Evolutionary conservation across 1,284 basidiomycete species (phyloP).

Genomic region (Heterobasidion irregulare): DNA sequence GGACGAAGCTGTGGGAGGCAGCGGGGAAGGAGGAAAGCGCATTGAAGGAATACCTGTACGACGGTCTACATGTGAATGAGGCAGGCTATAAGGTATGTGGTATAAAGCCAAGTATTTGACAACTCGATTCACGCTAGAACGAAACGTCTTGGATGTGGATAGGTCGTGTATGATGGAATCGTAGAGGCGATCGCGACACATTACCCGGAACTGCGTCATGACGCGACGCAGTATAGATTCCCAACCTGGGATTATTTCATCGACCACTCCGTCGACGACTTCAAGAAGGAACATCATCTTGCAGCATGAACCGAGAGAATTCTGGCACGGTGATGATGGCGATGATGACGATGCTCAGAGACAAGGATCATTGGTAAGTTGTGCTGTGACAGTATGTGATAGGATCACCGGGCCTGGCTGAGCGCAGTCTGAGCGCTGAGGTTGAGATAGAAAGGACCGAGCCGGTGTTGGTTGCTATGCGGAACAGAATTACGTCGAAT

Average conservation of each 20-base stretch:
- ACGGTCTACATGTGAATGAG: constrained; percentile 73
- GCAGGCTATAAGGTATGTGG: constrained; percentile 59
- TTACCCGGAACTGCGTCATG: constrained; percentile 66
- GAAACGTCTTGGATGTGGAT: neutral
- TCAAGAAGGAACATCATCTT: constrained; percentile 1
- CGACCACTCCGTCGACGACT: constrained; percentile 9
- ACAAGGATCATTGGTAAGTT: no score
- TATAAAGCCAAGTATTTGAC: neutral
- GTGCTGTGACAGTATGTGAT: no score
- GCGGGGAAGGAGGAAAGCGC: constrained; percentile 49
- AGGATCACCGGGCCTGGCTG: no score
- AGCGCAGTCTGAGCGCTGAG: no score
- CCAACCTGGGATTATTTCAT: constrained; percentile 30
- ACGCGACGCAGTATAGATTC: constrained; percentile 47
- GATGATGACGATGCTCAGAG: neutral
- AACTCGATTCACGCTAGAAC: no score
- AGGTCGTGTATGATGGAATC: constrained; percentile 64
- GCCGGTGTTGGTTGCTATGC: no score
- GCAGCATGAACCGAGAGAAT: no score
- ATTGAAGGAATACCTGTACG: constrained; percentile 43
- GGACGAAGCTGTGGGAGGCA: constrained; percentile 57
- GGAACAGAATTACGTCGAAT: no score
- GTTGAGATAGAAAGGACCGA: no score
- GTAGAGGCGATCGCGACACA: constrained; percentile 44
- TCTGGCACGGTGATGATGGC: neutral